Evolutionary conservation across 2,329 filamentous ascomycete genomes (phyloP).

Genomic region (Helotiales sp.): DNA sequence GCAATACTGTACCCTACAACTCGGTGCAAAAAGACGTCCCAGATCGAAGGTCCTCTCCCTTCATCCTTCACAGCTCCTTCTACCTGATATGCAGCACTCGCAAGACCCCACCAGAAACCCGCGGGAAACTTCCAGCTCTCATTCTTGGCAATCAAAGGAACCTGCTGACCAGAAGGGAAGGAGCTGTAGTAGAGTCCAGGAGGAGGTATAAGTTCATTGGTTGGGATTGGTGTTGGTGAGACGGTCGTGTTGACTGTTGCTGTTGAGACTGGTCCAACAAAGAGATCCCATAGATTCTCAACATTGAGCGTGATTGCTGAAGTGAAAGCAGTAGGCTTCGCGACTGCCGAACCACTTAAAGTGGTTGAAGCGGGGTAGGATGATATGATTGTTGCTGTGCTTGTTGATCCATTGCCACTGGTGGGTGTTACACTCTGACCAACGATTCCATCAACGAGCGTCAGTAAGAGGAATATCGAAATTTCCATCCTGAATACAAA

Average conservation of each 20-base stretch:
- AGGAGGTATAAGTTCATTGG: constrained; percentile 26
- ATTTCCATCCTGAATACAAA: neutral
- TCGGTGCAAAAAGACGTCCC: constrained; percentile 39
- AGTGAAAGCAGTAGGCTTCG: constrained; percentile 7
- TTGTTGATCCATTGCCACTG: neutral
- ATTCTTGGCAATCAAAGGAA: constrained; percentile 19
- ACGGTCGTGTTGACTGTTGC: constrained; percentile 28
- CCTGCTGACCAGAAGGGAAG: constrained; percentile 23
- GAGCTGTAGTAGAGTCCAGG: constrained; percentile 24
- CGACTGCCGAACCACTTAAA: neutral
- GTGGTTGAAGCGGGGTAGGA: neutral
- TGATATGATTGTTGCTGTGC: neutral
- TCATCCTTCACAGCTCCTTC: constrained; percentile 47
- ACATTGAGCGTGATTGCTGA: constrained; percentile 7
- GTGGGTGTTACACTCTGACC: neutral
- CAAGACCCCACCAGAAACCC: constrained; percentile 50
- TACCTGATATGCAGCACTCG: constrained; percentile 47
- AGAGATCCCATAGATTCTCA: constrained; percentile 25
- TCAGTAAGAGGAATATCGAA: neutral
- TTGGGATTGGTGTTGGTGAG: constrained; percentile 26
- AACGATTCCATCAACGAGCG: neutral
- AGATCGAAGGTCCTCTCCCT: constrained; percentile 43
- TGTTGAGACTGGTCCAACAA: constrained; percentile 25
- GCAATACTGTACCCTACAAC: constrained; percentile 28
- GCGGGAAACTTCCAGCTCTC: constrained; percentile 29